Percentiles rank a stretch among this genome's conserved stretches.
Evolutionary conservation across 2,329 filamentous ascomycete species (phyloP).

Genomic region (Pseudogymnoascus sp.): DNA sequence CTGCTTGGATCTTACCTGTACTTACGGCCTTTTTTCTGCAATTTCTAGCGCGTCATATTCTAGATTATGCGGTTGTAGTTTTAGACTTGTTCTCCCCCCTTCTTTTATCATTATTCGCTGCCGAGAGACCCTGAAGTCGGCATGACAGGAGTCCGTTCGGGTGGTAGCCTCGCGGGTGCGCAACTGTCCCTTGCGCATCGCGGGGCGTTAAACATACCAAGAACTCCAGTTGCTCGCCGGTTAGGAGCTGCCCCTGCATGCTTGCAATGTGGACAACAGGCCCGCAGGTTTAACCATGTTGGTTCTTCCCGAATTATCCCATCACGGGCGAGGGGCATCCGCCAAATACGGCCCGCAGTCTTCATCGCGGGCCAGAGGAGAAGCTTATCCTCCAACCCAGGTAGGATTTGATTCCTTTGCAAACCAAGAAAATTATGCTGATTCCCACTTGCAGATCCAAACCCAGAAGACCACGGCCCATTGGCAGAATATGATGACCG

Average conservation of each 20-base stretch:
- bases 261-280: background rate
- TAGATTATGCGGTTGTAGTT: background rate
- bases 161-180: conserved; percentile 6
- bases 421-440: background rate
- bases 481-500: conserved; percentile 81
- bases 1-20: background rate
- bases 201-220: background rate
- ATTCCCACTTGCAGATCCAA: conserved; percentile 8
- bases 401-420: background rate
- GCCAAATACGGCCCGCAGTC: background rate
- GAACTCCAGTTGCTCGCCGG: background rate
- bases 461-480: conserved; percentile 46
- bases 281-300: background rate
- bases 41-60: background rate
- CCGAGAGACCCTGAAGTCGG: background rate
- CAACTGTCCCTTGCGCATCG: background rate
- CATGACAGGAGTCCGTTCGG: conserved; percentile 1
- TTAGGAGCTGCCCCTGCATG: background rate
- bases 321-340: background rate
- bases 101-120: background rate
- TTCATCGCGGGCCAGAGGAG: background rate
- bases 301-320: background rate
- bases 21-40: background rate
- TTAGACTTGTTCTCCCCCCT: background rate
- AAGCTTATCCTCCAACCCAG: background rate